Evolutionary conservation across 805 yeast genomes (phyloP), one percentile per base, ranked within the genome.

Genomic region (Cyberlindnera veronae): DNA sequence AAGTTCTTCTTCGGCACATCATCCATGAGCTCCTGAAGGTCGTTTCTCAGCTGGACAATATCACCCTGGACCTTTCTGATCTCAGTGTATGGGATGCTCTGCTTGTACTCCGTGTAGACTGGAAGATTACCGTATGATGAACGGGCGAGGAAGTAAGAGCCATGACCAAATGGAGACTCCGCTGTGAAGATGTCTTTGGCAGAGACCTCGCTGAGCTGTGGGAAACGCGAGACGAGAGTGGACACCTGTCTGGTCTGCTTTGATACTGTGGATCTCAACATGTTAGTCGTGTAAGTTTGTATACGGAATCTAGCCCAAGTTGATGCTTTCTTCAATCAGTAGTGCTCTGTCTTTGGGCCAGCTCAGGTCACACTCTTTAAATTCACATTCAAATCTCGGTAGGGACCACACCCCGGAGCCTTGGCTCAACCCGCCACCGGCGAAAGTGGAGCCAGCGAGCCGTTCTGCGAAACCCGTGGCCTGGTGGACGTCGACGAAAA

Each of bases 41-140:
- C 95, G 38, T 74, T 67, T 58, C 84, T 80, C 42, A 89, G 68
- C 42, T 75, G 80, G 6, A 70, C 60, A 12, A 79, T 68, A 59
- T 84, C 81, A 6, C 96, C 96, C 43, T 71, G 64, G 36, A 88
- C 71, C 44, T 77, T 76, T 57, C 84, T 79, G 20, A 88, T 70
- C 55, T 86, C 89, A 0, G 96, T 88, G 53, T 75, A 74, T n/a
- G 71, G 64, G 12, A 69, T 67, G 45, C 78, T 80, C 45, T 77
- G 76, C 57, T 79, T 85, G 46, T 70, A 61, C 46, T 84, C 87
- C 38, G 74, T 69, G 64, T 88, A 88, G 2, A 88, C 84, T n/a
- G 96, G 96, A 57, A 89, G 68, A 57, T 83, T 79, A 5, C 91
- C 88, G 34, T 66, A 69, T 13, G 72, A 62, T 7, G 86, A 71